Conservation (phyloP, 352 stramenopile species). For the Pythium oligandrum region DNA sequence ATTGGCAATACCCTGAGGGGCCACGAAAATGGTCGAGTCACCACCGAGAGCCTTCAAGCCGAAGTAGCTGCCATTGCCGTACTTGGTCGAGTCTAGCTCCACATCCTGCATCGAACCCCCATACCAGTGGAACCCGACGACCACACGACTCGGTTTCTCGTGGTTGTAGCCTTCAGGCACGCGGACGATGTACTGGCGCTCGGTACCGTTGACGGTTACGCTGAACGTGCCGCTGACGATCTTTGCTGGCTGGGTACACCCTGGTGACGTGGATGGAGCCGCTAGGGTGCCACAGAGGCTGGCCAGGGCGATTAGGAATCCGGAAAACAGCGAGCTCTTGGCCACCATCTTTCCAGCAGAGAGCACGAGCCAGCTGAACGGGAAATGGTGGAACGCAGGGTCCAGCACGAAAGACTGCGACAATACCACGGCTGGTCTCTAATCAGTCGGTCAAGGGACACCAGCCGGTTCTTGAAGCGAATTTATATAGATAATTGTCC, state of each 20-base stretch:
- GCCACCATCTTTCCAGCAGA: not conserved
- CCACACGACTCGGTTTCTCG: constrained; percentile 8
- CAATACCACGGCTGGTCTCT: not conserved
- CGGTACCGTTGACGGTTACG: constrained; percentile 19
- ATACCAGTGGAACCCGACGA: constrained; percentile 28
- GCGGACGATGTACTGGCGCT: constrained; percentile 25
- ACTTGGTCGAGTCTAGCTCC: constrained; percentile 19
- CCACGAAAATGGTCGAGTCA: constrained; percentile 24
- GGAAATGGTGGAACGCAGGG: not conserved
- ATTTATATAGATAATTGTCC: not conserved
- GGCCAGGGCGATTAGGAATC: not conserved
- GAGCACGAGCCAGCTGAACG: not conserved
- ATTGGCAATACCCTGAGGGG: constrained; percentile 20
- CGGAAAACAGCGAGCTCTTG: not conserved
- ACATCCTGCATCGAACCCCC: constrained; percentile 21
- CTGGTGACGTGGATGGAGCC: not conserved
- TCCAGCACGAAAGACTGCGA: not conserved
- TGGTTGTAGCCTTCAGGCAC: constrained; percentile 20
- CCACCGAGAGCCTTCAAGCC: constrained; percentile 16
- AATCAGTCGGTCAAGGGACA: not conserved
- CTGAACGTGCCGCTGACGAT: constrained; percentile 23
- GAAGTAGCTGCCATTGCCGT: constrained; percentile 29
- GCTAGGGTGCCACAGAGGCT: not conserved
- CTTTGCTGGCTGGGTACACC: not conserved
- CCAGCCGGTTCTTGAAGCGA: not conserved